Evolutionary conservation across 164 flowering plant genomes (phyloP).

Genomic region (Berberis vulgaris): DNA sequence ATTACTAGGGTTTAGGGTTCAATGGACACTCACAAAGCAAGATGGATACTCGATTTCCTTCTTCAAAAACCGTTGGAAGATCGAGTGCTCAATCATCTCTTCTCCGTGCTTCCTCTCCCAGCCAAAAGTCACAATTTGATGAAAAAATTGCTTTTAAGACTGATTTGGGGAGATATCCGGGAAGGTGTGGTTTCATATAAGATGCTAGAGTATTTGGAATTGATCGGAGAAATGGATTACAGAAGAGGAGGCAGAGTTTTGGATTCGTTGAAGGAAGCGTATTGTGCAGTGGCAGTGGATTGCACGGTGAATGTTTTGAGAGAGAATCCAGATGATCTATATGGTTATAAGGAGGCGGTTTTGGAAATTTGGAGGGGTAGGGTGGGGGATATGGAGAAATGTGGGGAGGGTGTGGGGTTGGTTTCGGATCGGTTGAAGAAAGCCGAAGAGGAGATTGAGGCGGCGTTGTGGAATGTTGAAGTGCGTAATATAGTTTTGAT

Average conservation of each 20-base stretch:
- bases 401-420: conserved; percentile 23
- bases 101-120: neutral
- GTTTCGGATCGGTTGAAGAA: conserved; percentile 23
- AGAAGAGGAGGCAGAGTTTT: conserved; percentile 10
- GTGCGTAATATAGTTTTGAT: conserved; percentile 14
- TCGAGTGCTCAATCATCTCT: neutral
- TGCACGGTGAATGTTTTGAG: conserved; percentile 33
- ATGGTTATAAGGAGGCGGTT: conserved; percentile 33
- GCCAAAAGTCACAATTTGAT: neutral
- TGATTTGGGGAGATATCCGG: neutral
- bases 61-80: neutral
- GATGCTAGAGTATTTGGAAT: conserved; percentile 37
- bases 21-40: no score
- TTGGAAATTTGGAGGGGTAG: conserved; percentile 51
- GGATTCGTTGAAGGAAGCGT: conserved; percentile 41
- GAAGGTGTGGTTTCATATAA: conserved; percentile 25
- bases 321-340: conserved; percentile 7
- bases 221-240: conserved; percentile 28
- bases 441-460: conserved; percentile 37
- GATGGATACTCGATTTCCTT: neutral
- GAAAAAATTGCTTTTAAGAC: neutral
- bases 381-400: conserved; percentile 23
- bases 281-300: conserved; percentile 49
- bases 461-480: conserved; percentile 28
- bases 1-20: no score